Conservation (phyloP, 257 asterid species). For the Knoxia roxburghii region DNA sequence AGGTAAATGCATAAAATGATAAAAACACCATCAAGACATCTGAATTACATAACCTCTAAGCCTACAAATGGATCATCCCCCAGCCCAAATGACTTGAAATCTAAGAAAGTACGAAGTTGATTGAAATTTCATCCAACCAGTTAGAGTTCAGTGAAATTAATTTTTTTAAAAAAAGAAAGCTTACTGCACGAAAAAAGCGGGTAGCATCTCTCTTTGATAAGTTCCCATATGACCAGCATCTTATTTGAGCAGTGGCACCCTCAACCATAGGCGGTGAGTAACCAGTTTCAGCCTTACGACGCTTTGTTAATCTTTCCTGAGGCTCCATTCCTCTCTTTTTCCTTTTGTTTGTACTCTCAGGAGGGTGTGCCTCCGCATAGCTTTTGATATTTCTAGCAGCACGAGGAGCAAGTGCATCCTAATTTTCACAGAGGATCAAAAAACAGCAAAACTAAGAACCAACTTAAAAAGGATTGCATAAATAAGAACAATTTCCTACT, state of each 20-base stretch:
- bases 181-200: constrained; percentile 87
- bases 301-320: constrained; percentile 75
- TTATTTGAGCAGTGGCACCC: constrained; percentile 93
- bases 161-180: constrained; percentile 13
- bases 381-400: constrained; percentile 91
- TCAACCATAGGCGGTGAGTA: constrained; percentile 74
- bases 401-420: constrained; percentile 97
- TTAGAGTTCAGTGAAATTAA: neutral
- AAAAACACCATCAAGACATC: neutral
- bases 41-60: neutral
- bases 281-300: constrained; percentile 72
- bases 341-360: constrained; percentile 63
- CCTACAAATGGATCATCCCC: neutral
- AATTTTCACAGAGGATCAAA: constrained; percentile 15
- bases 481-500: constrained; percentile 32
- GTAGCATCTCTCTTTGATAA: constrained; percentile 95
- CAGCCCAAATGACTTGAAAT: neutral
- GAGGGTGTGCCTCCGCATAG: constrained; percentile 80
- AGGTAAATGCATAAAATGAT: neutral
- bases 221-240: constrained; percentile 96
- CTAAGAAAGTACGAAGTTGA: neutral
- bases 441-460: constrained; percentile 8
- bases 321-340: constrained; percentile 73
- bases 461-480: constrained; percentile 14
- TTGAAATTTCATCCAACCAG: neutral